Base-by-base conservation (phyloP, 768 basidiomycete genomes). In the Hypholoma fasciculare region DNA sequence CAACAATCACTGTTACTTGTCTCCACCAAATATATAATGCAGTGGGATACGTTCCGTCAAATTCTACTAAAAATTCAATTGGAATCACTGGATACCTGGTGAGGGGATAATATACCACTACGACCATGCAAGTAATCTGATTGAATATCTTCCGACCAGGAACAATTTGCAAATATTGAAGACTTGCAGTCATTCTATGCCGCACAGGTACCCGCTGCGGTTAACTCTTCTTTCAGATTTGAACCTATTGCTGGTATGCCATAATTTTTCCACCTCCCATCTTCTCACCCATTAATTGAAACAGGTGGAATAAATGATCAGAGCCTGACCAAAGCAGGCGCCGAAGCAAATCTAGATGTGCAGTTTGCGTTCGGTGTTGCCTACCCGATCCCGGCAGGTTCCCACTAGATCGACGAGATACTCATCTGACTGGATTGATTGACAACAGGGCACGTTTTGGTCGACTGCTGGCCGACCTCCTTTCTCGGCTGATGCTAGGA, bases 321-420 rank as follows among this genome's bases (percentile, higher is more conserved):
- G 65, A 82, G 62, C 48, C 43, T 72, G n/a, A 70, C 69, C 0
- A 70, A 74, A 13, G 83, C 88, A 14, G 88, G 88, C 1, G 64
- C 57, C 3, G 90, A 92, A 67, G 89, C 88, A 3, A 78, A 87
- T 60, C 71, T 90, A 26, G 88, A 90, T 60, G 79, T 81, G 3
- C 87, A 90, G 64, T 87, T 84, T 68, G 86, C 81, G 1, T 86
- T 81, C 58, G 89, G 89, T 17, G 55, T 91, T 26, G 76, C 85
- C 4, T 80, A 79, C 65, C 68, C 68, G 7, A 53, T 67, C 14
- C 63, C 64, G 7, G 64, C 65, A 38, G 37, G 63, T 43, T 13
- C 23, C 23, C 19, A 9, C 30, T 34, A 34, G 30, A 34, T 34
- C 30, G 30, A 34, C 30, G 30, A 34, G 30, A 34, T 34, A 34